Evolutionary conservation across 768 basidiomycete genomes (phyloP), one percentile per base, ranked within the genome.

Genomic region (Megacollybia marginata): DNA sequence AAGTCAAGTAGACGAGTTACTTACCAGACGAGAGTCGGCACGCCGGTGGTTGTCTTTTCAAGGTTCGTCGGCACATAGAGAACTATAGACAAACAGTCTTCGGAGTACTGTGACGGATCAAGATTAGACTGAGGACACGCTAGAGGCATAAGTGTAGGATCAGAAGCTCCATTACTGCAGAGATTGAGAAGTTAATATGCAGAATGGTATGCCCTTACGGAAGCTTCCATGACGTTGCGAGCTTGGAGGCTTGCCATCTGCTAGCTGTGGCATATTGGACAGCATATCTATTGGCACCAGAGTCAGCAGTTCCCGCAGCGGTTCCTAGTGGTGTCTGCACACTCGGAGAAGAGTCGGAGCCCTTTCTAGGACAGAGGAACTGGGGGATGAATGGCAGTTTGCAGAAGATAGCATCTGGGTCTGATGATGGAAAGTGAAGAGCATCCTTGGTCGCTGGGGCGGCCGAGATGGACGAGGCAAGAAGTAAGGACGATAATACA

Each of bases 21-120:
- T 28, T 60, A 82, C 85, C 87, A 84, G 53, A 84, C 61, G 50
- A 90, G 59, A 16, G 77, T 78, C 3, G 83, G 76, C 0, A 66
- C 71, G 42, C 56, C 55, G 64, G 59, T 73, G 43, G 51, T 60
- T 55, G 56, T 48, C 48, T 7, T 46, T 56, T 53, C 55, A 38
- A 65, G 69, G 1, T 69, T 59, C 7, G 69, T 63, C 5, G 87
- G 88, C 2, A 83, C 79, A 59, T 88, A 92, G 31, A 86, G 69
- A 20, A 87, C 67, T 71, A 90, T 80, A 18, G 82, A 90, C 43
- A 95, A 71, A 62, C 92, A 95, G 62, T 93, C 88, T 63, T 93
- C 92, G 1, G 71, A 74, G 65, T 67, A 76, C 5, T 64, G 60
- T n/a, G 77, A 76, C 31, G 70, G 53, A 56, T 75, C 69, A 11